Evolutionary conservation across 306 rosid species (phyloP).

Genomic region (Sesbania bispinosa): DNA sequence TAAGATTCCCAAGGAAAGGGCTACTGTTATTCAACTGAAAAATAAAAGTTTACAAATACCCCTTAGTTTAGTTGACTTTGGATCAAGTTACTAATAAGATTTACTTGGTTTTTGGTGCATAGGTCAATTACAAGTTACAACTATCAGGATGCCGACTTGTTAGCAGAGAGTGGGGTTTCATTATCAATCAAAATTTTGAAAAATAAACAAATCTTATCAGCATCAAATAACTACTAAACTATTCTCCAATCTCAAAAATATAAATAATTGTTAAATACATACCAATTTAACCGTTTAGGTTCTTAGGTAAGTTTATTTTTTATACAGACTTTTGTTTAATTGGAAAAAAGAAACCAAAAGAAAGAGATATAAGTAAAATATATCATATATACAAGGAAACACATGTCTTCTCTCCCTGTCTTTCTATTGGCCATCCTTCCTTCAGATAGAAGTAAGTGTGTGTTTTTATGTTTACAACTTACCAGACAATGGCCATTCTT

Average conservation of each 20-base stretch:
- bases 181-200: not conserved
- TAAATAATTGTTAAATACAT: not conserved
- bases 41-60: too few species aligned
- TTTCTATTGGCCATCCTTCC: slow-evolving; percentile 14
- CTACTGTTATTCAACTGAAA: not conserved
- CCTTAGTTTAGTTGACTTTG: not conserved
- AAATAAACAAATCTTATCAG: not conserved
- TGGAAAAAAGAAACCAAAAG: not conserved
- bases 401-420: slow-evolving; percentile 26
- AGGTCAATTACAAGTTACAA: not conserved
- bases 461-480: slow-evolving; percentile 7
- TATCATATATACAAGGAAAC: not conserved
- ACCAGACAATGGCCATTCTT: slow-evolving; percentile 8
- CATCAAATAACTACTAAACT: not conserved
- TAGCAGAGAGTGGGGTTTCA: not conserved
- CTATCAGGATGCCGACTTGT: not conserved
- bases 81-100: not conserved
- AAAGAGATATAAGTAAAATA: not conserved
- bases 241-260: not conserved
- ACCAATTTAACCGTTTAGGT: too few species aligned
- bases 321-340: not conserved
- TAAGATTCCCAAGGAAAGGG: not conserved
- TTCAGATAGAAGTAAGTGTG: slow-evolving; percentile 25
- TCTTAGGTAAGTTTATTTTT: slow-evolving; percentile 7
- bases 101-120: not conserved